Evolutionary conservation across 305 asterid species (phyloP), one percentile per base, ranked within the genome.

Genomic region (Fraxinus albicans): DNA sequence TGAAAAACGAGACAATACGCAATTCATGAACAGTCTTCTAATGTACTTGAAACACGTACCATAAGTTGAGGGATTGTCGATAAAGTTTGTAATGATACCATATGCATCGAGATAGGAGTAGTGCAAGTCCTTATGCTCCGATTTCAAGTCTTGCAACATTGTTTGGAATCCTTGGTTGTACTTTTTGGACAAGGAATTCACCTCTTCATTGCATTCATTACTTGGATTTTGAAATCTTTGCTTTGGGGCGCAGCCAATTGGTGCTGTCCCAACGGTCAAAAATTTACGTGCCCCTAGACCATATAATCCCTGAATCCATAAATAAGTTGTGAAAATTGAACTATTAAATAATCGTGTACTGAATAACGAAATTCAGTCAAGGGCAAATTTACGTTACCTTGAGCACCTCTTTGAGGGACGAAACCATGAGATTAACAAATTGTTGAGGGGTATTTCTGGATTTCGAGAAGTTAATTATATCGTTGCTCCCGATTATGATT

Each of bases 401-500:
- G 67, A 90, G 80, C 34, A 82, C 29, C 8, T 82, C 80, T 84
- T 84, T 82, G 80, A 90, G 79, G 70, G 80, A 84, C 85, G 91
- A 80, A 40, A 81, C 81, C 98, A 94, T 92, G 38, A 81, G 90
- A 63, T 87, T 83, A 70, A 92, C 89, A 77, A 88, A 90, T 55
- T 90, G 88, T 36, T 92, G 94, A 27, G 95, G 92, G 8, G 92
- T 8, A 89, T 84, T 38, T 0, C 34, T 77, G 0, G 86, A 5
- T 2, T 70, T 76, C 83, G 90, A 93, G 81, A 90, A 88, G 73
- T 53, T 82, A 23, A 90, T 87, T 6, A 92, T 67, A 80, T 92
- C 97, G 78, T 92, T 93, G 90, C 91, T 93, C 15, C 97, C 98
- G 9, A 93, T 92, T n/a, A 93, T 92, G 31, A 92, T 7, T 1